These are phyloP conservation scores for Fusarium longipes DNA, from an alignment of 2,329 filamentous ascomycete species.

Conservation along the genomic window DNA sequence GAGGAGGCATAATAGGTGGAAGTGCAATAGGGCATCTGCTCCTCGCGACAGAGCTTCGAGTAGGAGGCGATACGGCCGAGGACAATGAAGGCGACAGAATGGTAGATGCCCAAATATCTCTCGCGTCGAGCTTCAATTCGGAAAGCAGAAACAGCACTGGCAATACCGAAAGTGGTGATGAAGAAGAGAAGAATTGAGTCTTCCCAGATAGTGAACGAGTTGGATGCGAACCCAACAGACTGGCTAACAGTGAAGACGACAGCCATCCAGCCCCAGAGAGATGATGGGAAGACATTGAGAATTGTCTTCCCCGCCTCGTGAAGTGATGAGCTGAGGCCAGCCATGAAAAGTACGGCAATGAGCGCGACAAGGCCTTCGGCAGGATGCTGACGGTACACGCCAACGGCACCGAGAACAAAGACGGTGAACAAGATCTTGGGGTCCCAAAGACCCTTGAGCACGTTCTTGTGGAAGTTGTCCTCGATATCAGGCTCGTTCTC, in stretches of 20 bases:
- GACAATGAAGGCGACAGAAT: conserved; percentile 84
- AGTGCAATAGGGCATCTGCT: conserved; percentile 96
- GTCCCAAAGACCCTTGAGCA: conserved; percentile 54
- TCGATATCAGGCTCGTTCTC: conserved; percentile 56
- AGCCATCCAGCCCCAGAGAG: conserved; percentile 89
- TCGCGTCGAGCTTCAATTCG: conserved; percentile 75
- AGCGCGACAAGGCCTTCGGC: conserved; percentile 56
- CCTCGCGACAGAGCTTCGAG: conserved; percentile 93
- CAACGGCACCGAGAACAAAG: conserved; percentile 45
- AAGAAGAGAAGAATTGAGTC: conserved; percentile 95
- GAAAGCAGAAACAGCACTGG: conserved; percentile 79
- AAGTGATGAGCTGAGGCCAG: conserved; percentile 58
- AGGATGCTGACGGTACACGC: conserved; percentile 49
- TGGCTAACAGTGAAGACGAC: conserved; percentile 85
- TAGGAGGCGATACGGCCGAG: conserved; percentile 84
- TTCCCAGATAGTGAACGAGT: conserved; percentile 99
- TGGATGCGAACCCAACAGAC: conserved; percentile 94
- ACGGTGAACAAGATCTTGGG: conserved; percentile 50
- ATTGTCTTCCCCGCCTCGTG: conserved; percentile 58
- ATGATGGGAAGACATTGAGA: conserved; percentile 72
- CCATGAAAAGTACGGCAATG: conserved; percentile 49
- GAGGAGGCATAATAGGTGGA: conserved; percentile 96
- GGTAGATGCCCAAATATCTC: conserved; percentile 81
- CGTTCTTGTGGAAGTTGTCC: conserved; percentile 50
- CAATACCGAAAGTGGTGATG: conserved; percentile 84